These are phyloP conservation scores for Aspergillus eucalypticola DNA, from an alignment of 2,329 filamentous ascomycete species.

Conservation along the genomic window DNA sequence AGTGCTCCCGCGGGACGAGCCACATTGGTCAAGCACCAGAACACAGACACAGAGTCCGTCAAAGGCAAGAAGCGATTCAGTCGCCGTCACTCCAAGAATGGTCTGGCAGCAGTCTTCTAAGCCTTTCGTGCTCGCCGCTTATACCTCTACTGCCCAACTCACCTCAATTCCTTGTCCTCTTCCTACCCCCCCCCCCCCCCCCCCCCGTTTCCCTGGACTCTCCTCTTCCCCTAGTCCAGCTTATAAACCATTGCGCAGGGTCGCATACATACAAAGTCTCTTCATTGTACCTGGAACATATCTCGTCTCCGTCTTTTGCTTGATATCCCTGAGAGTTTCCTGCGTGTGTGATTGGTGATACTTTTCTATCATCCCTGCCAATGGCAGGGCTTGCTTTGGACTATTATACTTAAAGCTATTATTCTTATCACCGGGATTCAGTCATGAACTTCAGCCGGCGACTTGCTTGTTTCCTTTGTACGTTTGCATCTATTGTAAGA, in stretches of 20 bases:
- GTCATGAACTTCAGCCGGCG: constrained; percentile 24
- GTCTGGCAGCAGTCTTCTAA: constrained; percentile 84
- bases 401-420: constrained; percentile 23
- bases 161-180: constrained; percentile 3
- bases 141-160: constrained; percentile 1
- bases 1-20: constrained; percentile 46
- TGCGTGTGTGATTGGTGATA: constrained; percentile 18
- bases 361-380: constrained; percentile 19
- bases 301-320: constrained; percentile 22
- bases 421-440: constrained; percentile 30
- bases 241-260: constrained; percentile 17
- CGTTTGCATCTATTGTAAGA: constrained; percentile 22
- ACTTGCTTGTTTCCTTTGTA: constrained; percentile 21
- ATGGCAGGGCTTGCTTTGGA: constrained; percentile 11
- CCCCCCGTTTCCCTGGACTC: background rate
- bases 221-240: background rate
- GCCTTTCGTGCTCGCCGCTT: background rate
- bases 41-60: constrained; percentile 53
- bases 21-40: constrained; percentile 45
- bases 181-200: constrained; percentile 1
- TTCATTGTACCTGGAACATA: constrained; percentile 15
- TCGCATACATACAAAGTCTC: constrained; percentile 14
- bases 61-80: constrained; percentile 72
- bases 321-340: constrained; percentile 14
- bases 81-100: constrained; percentile 90